Conservation (phyloP, 2,329 filamentous ascomycete species). For the Fusarium incarnatum region DNA sequence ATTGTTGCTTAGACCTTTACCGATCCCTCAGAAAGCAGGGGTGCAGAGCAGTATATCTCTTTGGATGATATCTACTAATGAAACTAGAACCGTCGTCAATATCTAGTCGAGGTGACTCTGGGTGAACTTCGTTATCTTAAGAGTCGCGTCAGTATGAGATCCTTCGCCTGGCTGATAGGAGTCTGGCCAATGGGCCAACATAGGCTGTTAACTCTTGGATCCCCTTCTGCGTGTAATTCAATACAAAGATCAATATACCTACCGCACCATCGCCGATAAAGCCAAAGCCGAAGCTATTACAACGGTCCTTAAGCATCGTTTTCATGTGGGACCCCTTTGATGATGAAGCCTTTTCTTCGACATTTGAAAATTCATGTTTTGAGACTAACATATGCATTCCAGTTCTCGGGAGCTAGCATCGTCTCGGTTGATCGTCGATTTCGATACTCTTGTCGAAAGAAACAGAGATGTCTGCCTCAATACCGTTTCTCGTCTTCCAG, state of each 20-base stretch:
- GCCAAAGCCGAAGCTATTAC: constrained; percentile 40
- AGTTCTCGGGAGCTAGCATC: constrained; percentile 38
- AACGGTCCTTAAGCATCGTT: constrained; percentile 42
- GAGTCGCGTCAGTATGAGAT: not conserved
- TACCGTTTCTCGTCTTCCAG: not conserved
- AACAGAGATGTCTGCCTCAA: not conserved
- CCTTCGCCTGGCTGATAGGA: not conserved
- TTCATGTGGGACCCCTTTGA: constrained; percentile 50
- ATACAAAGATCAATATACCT: constrained; percentile 55
- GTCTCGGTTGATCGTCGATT: constrained; percentile 48
- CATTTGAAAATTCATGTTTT: constrained; percentile 49
- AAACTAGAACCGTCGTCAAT: not conserved
- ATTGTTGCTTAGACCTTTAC: not conserved
- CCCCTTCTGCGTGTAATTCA: constrained; percentile 58
- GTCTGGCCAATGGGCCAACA: not conserved
- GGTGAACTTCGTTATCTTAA: not conserved
- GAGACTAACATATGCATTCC: constrained; percentile 46
- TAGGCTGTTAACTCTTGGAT: constrained; percentile 56
- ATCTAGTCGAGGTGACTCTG: not conserved
- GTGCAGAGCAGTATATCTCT: not conserved
- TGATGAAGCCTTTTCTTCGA: constrained; percentile 51
- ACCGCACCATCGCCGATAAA: constrained; percentile 49
- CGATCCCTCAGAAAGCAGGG: not conserved
- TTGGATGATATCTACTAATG: not conserved
- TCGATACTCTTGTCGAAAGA: constrained; percentile 21